Evolutionary conservation across 2,329 filamentous ascomycete genomes (phyloP), one percentile per base, ranked within the genome.

Genomic region (Hypoxylon sp.): DNA sequence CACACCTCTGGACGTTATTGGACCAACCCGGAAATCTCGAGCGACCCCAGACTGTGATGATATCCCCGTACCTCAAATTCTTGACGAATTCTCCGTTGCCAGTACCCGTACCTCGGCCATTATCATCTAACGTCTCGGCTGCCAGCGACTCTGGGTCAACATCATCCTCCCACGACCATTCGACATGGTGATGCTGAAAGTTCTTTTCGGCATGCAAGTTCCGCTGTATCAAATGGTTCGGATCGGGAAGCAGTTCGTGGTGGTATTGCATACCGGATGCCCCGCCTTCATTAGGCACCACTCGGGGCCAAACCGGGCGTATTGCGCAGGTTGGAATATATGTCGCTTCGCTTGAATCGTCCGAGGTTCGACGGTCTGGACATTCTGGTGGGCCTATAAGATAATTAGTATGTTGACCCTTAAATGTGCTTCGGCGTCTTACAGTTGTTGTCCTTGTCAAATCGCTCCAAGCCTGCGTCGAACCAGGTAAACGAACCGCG

Each of bases 11-110:
- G 8, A 90, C 75, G 11, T 78, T 57, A 67, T 90, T 90, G 1
- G 59, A 50, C 89, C 89, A 91, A 0, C 79, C 83, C 0, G 74
- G 76, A 61, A 87, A 90, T 64, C 88, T 82, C 1, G 87, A 83
- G 76, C 86, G 88, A 0, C 80, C 88, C 88, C 88, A 91, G 1
- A 91, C 73, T 0, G 88, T 90, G 10, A 91, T 78, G 17, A 88
- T 83, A 70, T 91, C 89, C 0, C 89, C 89, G n/a, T 88, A 70
- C 70, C 82, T 84, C 70, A 91, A 74, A 50, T 78, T 80, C 15
- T 85, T 83, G 35, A 91, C 84, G 75, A 89, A 90, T 39, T 83
- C 78, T 0, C 89, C 89, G 56, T 84, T 82, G 0, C 79, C 84
- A 0, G 86, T 87, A 3, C 74, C 82, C 19, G 73, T 75, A 0